phyloP scores from a whole-genome alignment of 2,329 filamentous ascomycete species.

The Neopestalotiopsis rosae region DNA sequence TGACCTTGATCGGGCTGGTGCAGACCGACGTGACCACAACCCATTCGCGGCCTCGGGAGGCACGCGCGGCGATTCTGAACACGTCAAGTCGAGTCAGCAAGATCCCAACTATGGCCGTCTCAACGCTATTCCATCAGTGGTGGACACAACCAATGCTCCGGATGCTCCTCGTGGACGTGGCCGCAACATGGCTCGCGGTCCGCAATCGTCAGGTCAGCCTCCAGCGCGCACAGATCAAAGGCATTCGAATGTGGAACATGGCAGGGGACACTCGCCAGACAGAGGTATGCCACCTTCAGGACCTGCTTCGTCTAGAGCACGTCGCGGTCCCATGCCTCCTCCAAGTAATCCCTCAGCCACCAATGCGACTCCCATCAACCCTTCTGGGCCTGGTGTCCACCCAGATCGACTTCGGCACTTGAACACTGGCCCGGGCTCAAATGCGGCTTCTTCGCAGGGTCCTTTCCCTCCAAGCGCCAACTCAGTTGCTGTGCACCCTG shows the following conservation, averaged over 20 bases:
- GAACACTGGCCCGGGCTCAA: slow-evolving; percentile 23
- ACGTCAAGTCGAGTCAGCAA: slow-evolving; percentile 55
- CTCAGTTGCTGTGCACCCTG: slow-evolving; percentile 42
- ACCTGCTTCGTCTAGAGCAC: slow-evolving; percentile 54
- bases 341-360: slow-evolving; percentile 27
- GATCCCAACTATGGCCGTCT: slow-evolving; percentile 69
- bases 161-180: slow-evolving; percentile 62
- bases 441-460: slow-evolving; percentile 26
- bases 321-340: slow-evolving; percentile 44
- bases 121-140: slow-evolving; percentile 54
- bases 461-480: slow-evolving; percentile 30
- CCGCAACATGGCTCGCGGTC: slow-evolving; percentile 45
- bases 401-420: slow-evolving; percentile 38
- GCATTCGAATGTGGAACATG: slow-evolving; percentile 43
- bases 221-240: slow-evolving; percentile 49
- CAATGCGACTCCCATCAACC: slow-evolving; percentile 27
- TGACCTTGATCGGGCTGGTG: slow-evolving; percentile 44
- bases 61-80: slow-evolving; percentile 52
- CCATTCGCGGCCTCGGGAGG: slow-evolving; percentile 42
- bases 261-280: slow-evolving; percentile 53
- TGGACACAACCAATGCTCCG: slow-evolving; percentile 49
- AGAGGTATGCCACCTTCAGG: slow-evolving; percentile 56
- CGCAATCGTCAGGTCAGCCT: slow-evolving; percentile 36
- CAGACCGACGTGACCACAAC: slow-evolving; percentile 47
- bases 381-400: slow-evolving; percentile 34